Base-by-base conservation (phyloP, 2,329 filamentous ascomycete genomes). In the Colletotrichum neosansevieriae region DNA sequence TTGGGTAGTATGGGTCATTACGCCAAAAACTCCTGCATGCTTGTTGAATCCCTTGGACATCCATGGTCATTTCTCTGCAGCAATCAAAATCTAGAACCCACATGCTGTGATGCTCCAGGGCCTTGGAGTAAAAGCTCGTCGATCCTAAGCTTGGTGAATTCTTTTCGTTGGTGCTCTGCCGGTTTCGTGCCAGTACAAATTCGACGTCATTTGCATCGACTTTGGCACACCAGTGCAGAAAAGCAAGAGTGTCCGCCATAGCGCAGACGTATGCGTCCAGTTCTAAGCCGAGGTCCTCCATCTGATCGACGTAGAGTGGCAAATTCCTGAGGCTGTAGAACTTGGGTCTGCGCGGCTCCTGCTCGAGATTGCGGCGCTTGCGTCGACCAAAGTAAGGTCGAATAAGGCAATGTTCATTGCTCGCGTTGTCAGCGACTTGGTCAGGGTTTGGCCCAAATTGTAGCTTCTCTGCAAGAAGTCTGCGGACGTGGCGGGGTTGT, bases 181-280 rank as follows among this genome's bases (percentile, higher is more conserved):
- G 69, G 57, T 1, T 69, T 21, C 21, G 72, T 7, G 73, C 82
- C 2, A 89, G 79, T 0, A 89, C 86, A 70, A 88, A 88, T 56
- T 89, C 85, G 2, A 89, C 79, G 51, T 87, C 86, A 40, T 83
- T 83, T 0, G 80, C 86, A 69, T 89, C 85, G 0, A 86, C 72
- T 11, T 75, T 69, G 0, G 78, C 81, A 1, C 71, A 51, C 85
- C 84, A 89, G 67, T 86, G 82, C 58, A 88, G 75, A 3, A 83
- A 76, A 0, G 86, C 85, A 0, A 89, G 78, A 0, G 81, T 78
- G 4, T 84, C 79, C 0, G 82, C 87, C 80, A 89, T 86, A 0
- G 76, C 74, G 1, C 61, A 60, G 0, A 83, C 81, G 68, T 85
- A 86, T 4, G 19, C 3, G 2, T 47, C 44, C 6, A 47, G n/a